phyloP scores from a whole-genome alignment of 2,329 filamentous ascomycete genomes.

The Basipetospora sp. region DNA sequence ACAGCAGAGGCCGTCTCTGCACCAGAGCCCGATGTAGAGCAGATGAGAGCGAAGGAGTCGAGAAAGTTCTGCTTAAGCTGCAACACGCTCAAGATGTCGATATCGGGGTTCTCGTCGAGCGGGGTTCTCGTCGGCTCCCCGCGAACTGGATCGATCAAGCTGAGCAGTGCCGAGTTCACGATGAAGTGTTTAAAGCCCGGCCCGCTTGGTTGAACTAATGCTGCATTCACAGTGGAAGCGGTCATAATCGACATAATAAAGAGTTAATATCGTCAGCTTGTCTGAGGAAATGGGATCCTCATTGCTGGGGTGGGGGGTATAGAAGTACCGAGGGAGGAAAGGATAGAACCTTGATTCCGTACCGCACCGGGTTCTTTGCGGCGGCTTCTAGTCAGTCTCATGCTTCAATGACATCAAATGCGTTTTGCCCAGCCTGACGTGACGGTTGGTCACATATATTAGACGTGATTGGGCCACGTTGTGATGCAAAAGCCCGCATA shows the following conservation, averaged over 20 bases:
- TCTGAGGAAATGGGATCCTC: not conserved
- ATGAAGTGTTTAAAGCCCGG: not conserved
- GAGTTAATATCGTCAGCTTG: not conserved
- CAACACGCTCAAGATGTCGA: slow-evolving; percentile 7
- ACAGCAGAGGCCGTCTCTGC: slow-evolving; percentile 17
- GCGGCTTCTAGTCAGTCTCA: not conserved
- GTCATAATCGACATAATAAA: not conserved
- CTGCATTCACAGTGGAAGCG: not conserved
- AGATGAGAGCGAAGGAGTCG: slow-evolving; percentile 20
- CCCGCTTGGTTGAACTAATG: not conserved
- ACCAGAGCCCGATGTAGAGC: slow-evolving; percentile 12
- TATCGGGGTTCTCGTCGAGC: slow-evolving; percentile 12
- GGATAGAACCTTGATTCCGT: not conserved
- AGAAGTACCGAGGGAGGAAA: not conserved
- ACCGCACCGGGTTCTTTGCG: not conserved
- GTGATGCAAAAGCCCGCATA: not conserved
- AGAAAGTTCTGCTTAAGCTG: slow-evolving; percentile 17
- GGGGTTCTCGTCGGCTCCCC: slow-evolving; percentile 13
- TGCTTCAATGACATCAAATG: too few relatives aligned
- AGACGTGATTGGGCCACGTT: slow-evolving; percentile 2
- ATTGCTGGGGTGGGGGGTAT: not conserved
- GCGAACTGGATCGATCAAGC: slow-evolving; percentile 14
- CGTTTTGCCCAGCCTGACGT: slow-evolving; percentile 2
- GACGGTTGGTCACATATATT: not conserved
- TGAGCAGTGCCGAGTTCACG: not conserved